Percentiles rank a stretch among this genome's conserved stretches.
Conservation (phyloP, 1,284 basidiomycete species). For the Pseudozyma flocculosa region DNA sequence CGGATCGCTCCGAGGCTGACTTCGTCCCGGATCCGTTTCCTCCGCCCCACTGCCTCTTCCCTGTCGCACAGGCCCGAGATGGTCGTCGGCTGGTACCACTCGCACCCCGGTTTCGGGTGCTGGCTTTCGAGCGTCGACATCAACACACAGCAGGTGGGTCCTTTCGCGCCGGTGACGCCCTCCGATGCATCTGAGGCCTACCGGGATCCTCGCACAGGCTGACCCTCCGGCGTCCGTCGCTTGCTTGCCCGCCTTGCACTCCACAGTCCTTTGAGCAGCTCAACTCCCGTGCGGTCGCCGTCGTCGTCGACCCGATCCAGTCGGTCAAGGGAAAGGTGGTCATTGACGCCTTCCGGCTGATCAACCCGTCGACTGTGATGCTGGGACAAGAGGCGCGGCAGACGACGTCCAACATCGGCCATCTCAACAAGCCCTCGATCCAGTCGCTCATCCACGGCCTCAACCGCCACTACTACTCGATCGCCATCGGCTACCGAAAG, state of each 20-base stretch:
- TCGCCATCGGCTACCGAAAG: conserved; percentile 57
- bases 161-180: no score
- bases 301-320: conserved; percentile 98
- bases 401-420: conserved; percentile 96
- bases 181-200: no score
- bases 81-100: conserved; percentile 99
- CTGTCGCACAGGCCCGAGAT: conserved; percentile 86
- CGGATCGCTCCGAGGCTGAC: no score
- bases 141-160: conserved; percentile 91
- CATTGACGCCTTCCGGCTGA: conserved; percentile 91
- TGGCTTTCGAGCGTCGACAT: conserved; percentile 99
- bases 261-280: conserved; percentile 91
- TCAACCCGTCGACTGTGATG: conserved; percentile 60
- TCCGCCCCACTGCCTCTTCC: no score
- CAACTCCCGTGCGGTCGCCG: conserved; percentile 90
- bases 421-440: conserved; percentile 97
- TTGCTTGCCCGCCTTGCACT: no score
- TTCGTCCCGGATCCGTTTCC: no score
- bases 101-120: conserved; percentile 98
- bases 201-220: no score
- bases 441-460: conserved; percentile 65
- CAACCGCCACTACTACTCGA: conserved; percentile 58
- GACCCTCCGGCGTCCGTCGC: no score
- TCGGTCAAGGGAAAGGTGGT: conserved; percentile 90
- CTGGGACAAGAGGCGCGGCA: conserved; percentile 89